These are phyloP conservation scores for Globisporangium cylindrosporum DNA, from an alignment of 352 stramenopile genomes.

Conservation along the genomic window DNA sequence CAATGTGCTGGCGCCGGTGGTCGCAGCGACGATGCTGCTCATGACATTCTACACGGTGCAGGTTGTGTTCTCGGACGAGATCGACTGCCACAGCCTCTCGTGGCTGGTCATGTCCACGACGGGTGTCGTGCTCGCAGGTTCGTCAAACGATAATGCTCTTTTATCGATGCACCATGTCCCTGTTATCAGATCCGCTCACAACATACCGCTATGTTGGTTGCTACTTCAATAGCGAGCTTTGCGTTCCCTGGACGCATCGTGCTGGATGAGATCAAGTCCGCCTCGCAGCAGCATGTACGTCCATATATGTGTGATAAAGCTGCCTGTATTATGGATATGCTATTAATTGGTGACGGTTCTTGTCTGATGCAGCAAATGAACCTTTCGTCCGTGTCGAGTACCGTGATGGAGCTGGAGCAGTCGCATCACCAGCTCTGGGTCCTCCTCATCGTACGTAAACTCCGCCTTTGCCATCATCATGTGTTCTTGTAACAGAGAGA, in stretches of 20 bases:
- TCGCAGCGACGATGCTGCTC: slow-evolving; percentile 44
- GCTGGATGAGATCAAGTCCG: slow-evolving; percentile 58
- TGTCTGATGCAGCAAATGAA: slow-evolving; percentile 31
- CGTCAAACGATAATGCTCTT: neutral
- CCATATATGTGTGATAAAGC: neutral
- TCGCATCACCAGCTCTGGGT: slow-evolving; percentile 69
- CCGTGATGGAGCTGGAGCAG: slow-evolving; percentile 53
- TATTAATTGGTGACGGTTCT: neutral
- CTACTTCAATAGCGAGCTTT: slow-evolving; percentile 41
- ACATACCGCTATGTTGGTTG: neutral
- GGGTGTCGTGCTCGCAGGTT: slow-evolving; percentile 56
- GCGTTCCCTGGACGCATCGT: slow-evolving; percentile 54
- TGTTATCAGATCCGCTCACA: neutral
- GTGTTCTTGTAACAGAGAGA: neutral
- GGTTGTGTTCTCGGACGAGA: slow-evolving; percentile 45
- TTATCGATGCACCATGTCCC: neutral
- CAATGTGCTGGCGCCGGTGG: slow-evolving; percentile 48
- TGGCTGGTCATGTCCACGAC: slow-evolving; percentile 71
- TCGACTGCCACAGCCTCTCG: slow-evolving; percentile 68
- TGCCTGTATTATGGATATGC: neutral
- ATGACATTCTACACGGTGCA: slow-evolving; percentile 52
- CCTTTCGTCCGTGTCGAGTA: slow-evolving; percentile 24
- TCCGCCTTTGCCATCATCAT: neutral
- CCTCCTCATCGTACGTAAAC: slow-evolving; percentile 44
- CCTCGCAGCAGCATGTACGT: slow-evolving; percentile 49